Base-by-base conservation (phyloP, 257 asterid genomes). In the Solanum paucissectum region DNA sequence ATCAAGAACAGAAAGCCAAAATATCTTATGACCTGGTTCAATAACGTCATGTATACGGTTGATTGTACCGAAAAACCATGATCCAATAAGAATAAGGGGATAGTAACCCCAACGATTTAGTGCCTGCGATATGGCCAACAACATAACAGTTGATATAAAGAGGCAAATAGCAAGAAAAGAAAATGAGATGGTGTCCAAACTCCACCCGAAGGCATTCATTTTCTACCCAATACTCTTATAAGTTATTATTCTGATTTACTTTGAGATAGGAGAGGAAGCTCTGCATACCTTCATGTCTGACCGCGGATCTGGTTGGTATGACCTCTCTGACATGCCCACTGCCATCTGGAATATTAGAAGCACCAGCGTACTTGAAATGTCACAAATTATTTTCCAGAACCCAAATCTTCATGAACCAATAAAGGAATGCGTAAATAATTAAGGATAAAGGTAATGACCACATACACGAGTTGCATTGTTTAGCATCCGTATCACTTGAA, bases 381-480 rank as follows among this genome's bases (percentile, higher is more conserved):
- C 37, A 77, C 55, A 88, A 77, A 12, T 25, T 23, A n/a, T 77
- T 29, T 29, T 79, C 16, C 64, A 79, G 5, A 46, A 81, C 85
- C 85, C 85, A 46, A 81, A 16, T 81, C 27, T 81, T 46, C 85
- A 46, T 81, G 18, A 81, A 46, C 85, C 29, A 55, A 49, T 42
- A 76, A 74, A 69, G 86, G 87, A 76, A 60, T 40, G 87, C 27
- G 2, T 81, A 27, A 46, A 81, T 18, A 27, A 27, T 27, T 44
- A 75, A 52, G 75, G 40, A 86, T 69, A 36, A 66, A 64, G 88
- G 86, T 84, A 87, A 87, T n/a, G 33, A 32, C 84, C 55, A 92
- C 99, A 85, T 96, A 97, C 99, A 87, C 99, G 98, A 77, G 99
- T 91, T 87, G 98, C 99, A 88, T 97, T 97, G 93, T 97, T 97